Base-by-base conservation (phyloP, 306 rosid species). In the Arachis stenosperma region DNA sequence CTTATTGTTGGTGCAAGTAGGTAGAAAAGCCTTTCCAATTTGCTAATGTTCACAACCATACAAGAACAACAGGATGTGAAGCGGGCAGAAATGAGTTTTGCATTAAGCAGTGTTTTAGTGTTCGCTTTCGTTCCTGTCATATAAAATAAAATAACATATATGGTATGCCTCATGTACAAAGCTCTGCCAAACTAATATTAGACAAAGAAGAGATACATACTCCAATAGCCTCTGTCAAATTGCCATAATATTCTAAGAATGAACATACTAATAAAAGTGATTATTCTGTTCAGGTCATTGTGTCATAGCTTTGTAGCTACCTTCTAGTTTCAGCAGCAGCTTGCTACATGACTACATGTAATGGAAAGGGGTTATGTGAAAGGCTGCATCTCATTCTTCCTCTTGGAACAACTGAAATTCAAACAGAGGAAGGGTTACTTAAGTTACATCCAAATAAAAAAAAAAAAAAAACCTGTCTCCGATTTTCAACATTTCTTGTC, bases 21-120 rank as follows among this genome's bases (percentile, higher is more conserved):
- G 98, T 56, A 95, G 87, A 76, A 95, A 79, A 72, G 97, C 98
- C 83, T 59, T 77, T 72, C 98, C 99, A 30, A 95, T 95, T 72
- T 88, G 76, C 98, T 95, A 84, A 81, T 75, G 70, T 85, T 76
- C 52, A 57, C 70, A 61, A 51, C 14, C 53, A 68, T 73, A 67
- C 22, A 76, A 61, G 67, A 74, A 72, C 14, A 82, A 42, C 30
- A 6, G 50, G 6, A 52, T 52, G 33, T 29, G 39, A 22, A 57
- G 30, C 39, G 39, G 40, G 13, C 2, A 30, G 12, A 29, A 36
- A 36, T 7, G 9, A 60, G 27, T 13, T 60, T 8, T 22, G 13
- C 51, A 52, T n/a, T 6, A 52, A 7, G 29, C 57, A 30, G 51
- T 54, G 54, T 33, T 10, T 55, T 46, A 91, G 75, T 11, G 97